Evolutionary conservation across 2,329 filamentous ascomycete genomes (phyloP), one percentile per base, ranked within the genome.

Genomic region (Diaporthe destruens): DNA sequence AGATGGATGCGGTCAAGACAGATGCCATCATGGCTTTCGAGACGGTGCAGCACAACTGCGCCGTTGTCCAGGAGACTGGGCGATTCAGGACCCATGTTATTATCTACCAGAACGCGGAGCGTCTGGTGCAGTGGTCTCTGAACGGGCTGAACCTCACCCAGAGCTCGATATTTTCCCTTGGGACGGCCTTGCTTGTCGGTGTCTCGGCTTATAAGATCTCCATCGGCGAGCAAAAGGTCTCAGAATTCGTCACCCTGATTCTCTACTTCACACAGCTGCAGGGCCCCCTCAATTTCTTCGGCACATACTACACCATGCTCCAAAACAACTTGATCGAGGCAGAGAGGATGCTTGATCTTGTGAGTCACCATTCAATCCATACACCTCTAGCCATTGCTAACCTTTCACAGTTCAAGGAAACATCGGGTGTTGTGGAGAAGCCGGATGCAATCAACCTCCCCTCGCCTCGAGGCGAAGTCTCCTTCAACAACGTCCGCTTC

Each of bases 11-110:
- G 8, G 80, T 83, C 72, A 85, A 85, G 81, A 86, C 82, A 1
- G 85, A 87, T 75, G 82, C 85, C 3, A 84, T 87, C 54, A 80
- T 86, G 76, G 84, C 85, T 0, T 87, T 85, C 72, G 85, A 87
- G 74, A 91, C 89, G 1, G 89, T 91, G 56, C 90, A 91, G 75
- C 90, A 91, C 78, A 91, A 91, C 81, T 90, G 90, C 75, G 89
- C 89, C 23, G 87, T 91, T 74, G 81, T 81, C 1, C 87, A 88
- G 74, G 89, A 91, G 77, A 89, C 89, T 54, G 83, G 86, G 67
- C 83, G 88, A 8, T 91, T 90, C 77, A 85, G 84, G 39, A 81
- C 86, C 29, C 87, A 89, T 16, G 88, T 91, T 0, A 80, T 82
- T 66, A 85, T 85, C 75, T 91, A 87, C 76, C 89, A 91, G 74